Percentiles rank a stretch among this genome's conserved stretches.
phyloP scores from a whole-genome alignment of 805 yeast genomes.

The Metschnikowia orientalis region DNA sequence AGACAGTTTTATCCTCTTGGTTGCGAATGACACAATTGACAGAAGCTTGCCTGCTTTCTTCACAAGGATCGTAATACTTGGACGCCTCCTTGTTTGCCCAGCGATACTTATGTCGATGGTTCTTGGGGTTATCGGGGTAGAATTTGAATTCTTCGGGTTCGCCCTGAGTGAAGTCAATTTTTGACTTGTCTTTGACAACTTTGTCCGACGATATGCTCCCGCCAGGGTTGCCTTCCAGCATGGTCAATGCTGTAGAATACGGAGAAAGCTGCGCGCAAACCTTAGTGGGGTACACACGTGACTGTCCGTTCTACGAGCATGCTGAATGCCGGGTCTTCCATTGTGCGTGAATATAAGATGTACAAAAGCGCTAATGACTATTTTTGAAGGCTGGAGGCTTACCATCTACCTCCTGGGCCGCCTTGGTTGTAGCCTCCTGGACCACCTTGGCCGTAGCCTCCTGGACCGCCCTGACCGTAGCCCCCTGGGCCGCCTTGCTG shows the following conservation, averaged over 20 bases:
- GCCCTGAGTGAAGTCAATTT: conserved; percentile 56
- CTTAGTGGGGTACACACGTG: no score
- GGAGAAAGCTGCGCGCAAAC: no score
- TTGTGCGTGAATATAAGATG: no score
- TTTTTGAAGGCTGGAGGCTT: no score
- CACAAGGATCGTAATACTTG: conserved; percentile 89
- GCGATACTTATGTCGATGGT: conserved; percentile 58
- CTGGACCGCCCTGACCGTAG: conserved; percentile 9
- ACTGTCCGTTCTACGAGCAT: no score
- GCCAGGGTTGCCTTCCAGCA: conserved; percentile 3
- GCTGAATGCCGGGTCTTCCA: no score
- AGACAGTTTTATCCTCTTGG: conserved; percentile 59
- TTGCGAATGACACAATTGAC: conserved; percentile 77
- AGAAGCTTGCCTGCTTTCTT: conserved; percentile 83
- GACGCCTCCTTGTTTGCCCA: conserved; percentile 77
- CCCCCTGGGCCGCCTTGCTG: conserved; percentile 13
- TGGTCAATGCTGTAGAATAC: conserved; percentile 3
- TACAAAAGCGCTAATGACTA: no score
- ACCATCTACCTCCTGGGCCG: conserved; percentile 14
- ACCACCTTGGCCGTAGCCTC: conserved; percentile 7
- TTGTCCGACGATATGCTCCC: conserved; percentile 19
- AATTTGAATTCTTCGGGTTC: conserved; percentile 51
- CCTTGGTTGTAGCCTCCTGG: conserved; percentile 11
- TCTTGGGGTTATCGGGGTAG: conserved; percentile 86
- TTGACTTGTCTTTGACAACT: conserved; percentile 31